Evolutionary conservation across 2,329 filamentous ascomycete genomes (phyloP).

Genomic region (Monilinia polystroma): DNA sequence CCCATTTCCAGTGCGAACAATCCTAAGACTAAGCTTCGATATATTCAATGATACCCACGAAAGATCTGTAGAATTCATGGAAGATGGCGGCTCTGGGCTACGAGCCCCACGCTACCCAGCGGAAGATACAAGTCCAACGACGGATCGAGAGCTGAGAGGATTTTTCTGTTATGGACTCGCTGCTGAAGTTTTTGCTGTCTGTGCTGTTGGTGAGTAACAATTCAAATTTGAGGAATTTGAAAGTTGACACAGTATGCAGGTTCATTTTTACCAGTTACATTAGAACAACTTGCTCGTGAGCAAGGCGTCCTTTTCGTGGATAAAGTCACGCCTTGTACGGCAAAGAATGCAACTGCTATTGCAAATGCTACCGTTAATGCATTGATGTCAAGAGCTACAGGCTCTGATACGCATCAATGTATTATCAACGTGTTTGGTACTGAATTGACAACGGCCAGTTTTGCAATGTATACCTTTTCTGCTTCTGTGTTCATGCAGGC

Average conservation of each 20-base stretch:
- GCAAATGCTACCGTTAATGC: constrained; percentile 28
- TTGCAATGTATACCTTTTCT: constrained; percentile 98
- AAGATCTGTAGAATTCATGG: constrained; percentile 24
- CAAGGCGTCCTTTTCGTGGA: constrained; percentile 85
- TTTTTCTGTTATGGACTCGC: constrained; percentile 97
- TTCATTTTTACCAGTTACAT: constrained; percentile 93
- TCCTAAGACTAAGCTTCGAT: too few relatives aligned
- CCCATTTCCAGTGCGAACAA: background rate
- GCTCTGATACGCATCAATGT: constrained; percentile 50
- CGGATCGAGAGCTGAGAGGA: constrained; percentile 77
- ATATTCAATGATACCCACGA: constrained; percentile 4
- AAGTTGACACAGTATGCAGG: constrained; percentile 45
- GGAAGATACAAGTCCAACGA: constrained; percentile 84
- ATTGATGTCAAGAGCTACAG: constrained; percentile 32
- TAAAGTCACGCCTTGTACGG: constrained; percentile 69
- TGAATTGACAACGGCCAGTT: constrained; percentile 92
- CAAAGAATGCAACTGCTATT: constrained; percentile 38
- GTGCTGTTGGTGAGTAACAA: constrained; percentile 65
- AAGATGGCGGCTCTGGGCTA: constrained; percentile 27
- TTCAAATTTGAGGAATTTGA: background rate
- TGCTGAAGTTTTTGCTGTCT: constrained; percentile 93
- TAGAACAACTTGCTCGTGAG: constrained; percentile 90
- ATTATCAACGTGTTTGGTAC: constrained; percentile 76
- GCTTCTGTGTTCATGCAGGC: constrained; percentile 86
- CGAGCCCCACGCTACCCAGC: constrained; percentile 61